Percentiles rank a stretch among this genome's conserved stretches.
These are phyloP conservation scores for Trichosporon ovoides DNA, from an alignment of 1,284 basidiomycete genomes.

Conservation along the genomic window DNA sequence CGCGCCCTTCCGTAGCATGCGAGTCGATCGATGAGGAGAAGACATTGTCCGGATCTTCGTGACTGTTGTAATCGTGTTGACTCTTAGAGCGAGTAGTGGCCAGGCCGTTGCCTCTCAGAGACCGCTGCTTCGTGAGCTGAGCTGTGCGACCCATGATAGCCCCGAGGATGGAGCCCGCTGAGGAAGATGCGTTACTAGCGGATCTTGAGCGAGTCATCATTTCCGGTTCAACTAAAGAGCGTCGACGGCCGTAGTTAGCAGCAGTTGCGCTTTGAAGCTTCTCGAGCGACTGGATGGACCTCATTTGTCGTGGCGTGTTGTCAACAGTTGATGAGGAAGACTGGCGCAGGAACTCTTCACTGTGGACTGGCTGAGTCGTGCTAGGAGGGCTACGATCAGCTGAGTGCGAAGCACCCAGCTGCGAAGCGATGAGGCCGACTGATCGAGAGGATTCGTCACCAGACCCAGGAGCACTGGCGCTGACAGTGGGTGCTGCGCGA, in stretches of 20 bases:
- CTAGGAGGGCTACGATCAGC: background rate
- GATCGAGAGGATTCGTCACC: conserved; percentile 17
- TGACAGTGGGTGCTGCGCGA: background rate
- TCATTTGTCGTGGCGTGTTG: conserved; percentile 15
- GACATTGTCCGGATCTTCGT: conserved; percentile 29
- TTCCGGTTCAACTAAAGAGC: background rate
- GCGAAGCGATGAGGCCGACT: background rate
- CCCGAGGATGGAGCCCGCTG: conserved; percentile 15
- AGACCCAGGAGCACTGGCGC: background rate
- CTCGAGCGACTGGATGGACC: conserved; percentile 17
- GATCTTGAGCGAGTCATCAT: conserved; percentile 4
- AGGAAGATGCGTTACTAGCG: conserved; percentile 15
- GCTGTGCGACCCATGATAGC: conserved; percentile 4
- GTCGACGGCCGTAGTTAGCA: background rate
- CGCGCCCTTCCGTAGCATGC: conserved; percentile 19
- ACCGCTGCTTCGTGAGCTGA: conserved; percentile 21
- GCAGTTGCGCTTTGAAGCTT: conserved; percentile 6
- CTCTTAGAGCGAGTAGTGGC: conserved; percentile 7
- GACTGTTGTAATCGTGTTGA: conserved; percentile 9
- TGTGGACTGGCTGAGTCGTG: background rate
- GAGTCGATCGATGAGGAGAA: conserved; percentile 31
- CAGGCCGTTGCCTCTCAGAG: conserved; percentile 27
- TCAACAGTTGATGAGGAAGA: conserved; percentile 9
- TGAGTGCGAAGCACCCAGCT: background rate
- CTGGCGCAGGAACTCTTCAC: conserved; percentile 16